phyloP scores from a whole-genome alignment of 352 stramenopile genomes.

The Phytophthora nicotianae region DNA sequence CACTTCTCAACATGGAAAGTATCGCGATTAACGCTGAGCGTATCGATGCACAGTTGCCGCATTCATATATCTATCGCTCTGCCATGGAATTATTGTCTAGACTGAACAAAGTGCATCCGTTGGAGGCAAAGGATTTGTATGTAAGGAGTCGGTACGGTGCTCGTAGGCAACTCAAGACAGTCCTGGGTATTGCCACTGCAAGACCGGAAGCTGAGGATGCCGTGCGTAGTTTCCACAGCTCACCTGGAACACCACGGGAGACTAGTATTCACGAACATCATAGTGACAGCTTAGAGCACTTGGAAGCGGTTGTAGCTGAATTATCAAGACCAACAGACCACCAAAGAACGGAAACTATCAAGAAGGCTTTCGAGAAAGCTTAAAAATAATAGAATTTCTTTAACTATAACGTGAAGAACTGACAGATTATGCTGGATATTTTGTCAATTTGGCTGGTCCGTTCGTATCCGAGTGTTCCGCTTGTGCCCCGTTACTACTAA shows the following conservation, averaged over 20 bases:
- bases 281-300: conserved; percentile 22
- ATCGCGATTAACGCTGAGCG: neutral
- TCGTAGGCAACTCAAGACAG: neutral
- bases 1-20: neutral
- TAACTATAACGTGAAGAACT: too few relatives aligned
- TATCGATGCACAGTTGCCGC: neutral
- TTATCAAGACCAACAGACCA: conserved; percentile 8
- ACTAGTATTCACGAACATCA: neutral
- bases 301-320: conserved; percentile 21
- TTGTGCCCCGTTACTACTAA: neutral
- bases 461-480: too few relatives aligned
- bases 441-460: too few relatives aligned
- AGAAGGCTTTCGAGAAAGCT: neutral
- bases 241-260: neutral
- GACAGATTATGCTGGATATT: too few relatives aligned
- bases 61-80: conserved; percentile 1
- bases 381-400: neutral
- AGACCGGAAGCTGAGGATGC: neutral
- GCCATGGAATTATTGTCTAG: neutral
- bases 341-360: neutral
- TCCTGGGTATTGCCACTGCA: neutral
- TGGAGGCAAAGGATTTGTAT: neutral
- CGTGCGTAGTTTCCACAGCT: neutral
- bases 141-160: neutral
- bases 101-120: neutral